Evolutionary conservation across 345 rosid species (phyloP), one percentile per base, ranked within the genome.

Genomic region (Anacardium occidentale): DNA sequence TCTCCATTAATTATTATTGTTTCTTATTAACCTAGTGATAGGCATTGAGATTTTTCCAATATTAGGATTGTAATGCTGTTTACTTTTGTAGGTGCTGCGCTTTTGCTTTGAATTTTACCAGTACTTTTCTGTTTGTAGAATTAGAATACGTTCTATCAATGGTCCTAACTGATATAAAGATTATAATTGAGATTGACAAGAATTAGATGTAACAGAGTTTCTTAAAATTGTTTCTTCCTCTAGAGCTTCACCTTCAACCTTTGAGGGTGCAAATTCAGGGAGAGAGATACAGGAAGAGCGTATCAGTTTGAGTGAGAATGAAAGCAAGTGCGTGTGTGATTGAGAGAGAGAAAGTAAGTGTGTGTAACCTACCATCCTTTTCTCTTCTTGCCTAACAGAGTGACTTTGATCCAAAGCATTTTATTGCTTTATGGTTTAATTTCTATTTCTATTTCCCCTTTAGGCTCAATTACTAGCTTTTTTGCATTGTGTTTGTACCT

Each of bases 221-320:
- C 15, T 12, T 10, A 37, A 54, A 20, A 22, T 34, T 24, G 40
- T 54, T 32, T 21, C 47, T 7, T 47, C 14, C 32, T 65, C 55
- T 10, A 34, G 62, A 26, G 48, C 58, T 70, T 13, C 48, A 32
- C 56, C 22, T n/a, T 25, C 24, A 47, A 58, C 32, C 32, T 22
- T 56, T 32, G n/a, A 48, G 14, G 22, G 47, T 17, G 0, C 47
- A 58, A 70, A 45, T 24, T 45, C 12, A 18, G 29, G 56, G 73
- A 22, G 54, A 44, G 54, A 69, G 51, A 45, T 26, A 45, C 22
- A 56, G 55, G 52, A 29, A 66, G 64, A 57, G 52, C 29, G 47
- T 37, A 18, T 55, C 24, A 40, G 53, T 68, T 25, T n/a, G n/a
- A n/a, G n/a, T n/a, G n/a, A n/a, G n/a, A n/a, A n/a, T n/a, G n/a